Conservation (phyloP, 192 early-diverging fungal species). For the Tieghemiomyces parasiticus region DNA sequence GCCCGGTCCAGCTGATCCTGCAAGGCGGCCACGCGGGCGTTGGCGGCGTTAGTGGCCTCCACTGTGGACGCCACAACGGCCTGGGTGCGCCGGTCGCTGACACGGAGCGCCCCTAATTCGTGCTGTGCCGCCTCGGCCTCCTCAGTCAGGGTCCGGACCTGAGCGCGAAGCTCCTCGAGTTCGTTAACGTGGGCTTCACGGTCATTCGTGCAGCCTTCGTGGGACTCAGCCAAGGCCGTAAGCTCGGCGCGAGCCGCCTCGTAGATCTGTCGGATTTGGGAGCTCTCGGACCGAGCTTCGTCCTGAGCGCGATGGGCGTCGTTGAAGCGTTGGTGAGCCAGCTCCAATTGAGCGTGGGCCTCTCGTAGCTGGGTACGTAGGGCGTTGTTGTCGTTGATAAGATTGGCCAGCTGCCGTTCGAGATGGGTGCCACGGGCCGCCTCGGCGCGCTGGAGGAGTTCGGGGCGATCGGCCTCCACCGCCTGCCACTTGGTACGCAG, state of each 20-base stretch:
- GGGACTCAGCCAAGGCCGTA: conserved; percentile 3
- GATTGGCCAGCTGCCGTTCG: conserved; percentile 29
- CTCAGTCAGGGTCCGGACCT: conserved; percentile 12
- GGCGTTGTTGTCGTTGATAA: conserved; percentile 29
- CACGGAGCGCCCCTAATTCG: conserved; percentile 15
- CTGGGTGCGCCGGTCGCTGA: conserved; percentile 2
- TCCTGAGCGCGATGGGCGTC: conserved; percentile 17
- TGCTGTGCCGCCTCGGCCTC: conserved; percentile 12
- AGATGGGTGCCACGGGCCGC: conserved; percentile 24
- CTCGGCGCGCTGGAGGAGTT: conserved; percentile 20
- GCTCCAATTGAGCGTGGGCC: conserved; percentile 24
- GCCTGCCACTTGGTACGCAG: conserved; percentile 30
- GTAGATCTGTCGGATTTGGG: conserved; percentile 21
- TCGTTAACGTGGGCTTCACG: conserved; percentile 1
- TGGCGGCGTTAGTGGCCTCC: conserved; percentile 17
- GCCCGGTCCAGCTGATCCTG: conserved; percentile 18
- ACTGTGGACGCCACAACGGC: background rate
- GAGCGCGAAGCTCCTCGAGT: background rate
- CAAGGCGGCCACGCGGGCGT: conserved; percentile 17
- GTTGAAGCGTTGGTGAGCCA: conserved; percentile 23
- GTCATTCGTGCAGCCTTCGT: background rate
- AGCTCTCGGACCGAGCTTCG: conserved; percentile 16
- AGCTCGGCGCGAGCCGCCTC: conserved; percentile 13
- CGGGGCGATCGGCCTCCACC: conserved; percentile 17
- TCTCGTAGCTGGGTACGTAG: conserved; percentile 25